These are phyloP conservation scores for Mycosphaerella sp. DNA, from an alignment of 2,329 filamentous ascomycete species.

Conservation along the genomic window DNA sequence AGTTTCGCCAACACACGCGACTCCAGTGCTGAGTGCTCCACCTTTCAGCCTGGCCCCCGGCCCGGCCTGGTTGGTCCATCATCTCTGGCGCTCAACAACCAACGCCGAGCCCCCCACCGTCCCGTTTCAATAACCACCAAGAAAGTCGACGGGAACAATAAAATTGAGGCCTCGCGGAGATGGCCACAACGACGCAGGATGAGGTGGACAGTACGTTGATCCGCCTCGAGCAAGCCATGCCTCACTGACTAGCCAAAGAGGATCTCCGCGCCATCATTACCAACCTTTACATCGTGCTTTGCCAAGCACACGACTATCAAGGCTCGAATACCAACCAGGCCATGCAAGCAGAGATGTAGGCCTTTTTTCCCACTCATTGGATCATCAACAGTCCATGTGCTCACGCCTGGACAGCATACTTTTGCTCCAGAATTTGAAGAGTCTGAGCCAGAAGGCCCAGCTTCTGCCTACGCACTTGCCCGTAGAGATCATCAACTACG, in stretches of 20 bases:
- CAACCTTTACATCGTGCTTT: conserved; percentile 53
- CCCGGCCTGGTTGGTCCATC: not conserved
- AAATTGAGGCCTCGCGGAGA: conserved; percentile 7
- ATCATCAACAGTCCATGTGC: not conserved
- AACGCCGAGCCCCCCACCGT: not conserved
- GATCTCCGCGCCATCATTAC: conserved; percentile 57
- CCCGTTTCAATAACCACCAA: not conserved
- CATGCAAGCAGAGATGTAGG: conserved; percentile 53
- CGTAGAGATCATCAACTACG: conserved; percentile 58
- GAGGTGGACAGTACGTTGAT: conserved; percentile 29
- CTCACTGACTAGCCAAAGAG: conserved; percentile 31
- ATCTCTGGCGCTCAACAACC: not conserved
- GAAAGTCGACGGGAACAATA: not conserved
- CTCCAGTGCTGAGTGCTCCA: too few species aligned
- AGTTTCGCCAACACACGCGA: too few species aligned
- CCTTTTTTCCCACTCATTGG: not conserved
- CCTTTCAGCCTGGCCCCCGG: too few species aligned
- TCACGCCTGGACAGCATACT: conserved; percentile 37
- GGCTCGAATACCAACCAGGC: conserved; percentile 51
- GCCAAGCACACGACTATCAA: conserved; percentile 55
- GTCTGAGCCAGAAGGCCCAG: conserved; percentile 46
- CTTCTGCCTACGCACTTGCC: conserved; percentile 50
- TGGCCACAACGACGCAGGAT: conserved; percentile 29
- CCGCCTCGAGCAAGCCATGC: not conserved
- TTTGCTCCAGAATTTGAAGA: conserved; percentile 49